phyloP scores from a whole-genome alignment of 176 grass and related monocot genomes.

The Zoysia pacifica region DNA sequence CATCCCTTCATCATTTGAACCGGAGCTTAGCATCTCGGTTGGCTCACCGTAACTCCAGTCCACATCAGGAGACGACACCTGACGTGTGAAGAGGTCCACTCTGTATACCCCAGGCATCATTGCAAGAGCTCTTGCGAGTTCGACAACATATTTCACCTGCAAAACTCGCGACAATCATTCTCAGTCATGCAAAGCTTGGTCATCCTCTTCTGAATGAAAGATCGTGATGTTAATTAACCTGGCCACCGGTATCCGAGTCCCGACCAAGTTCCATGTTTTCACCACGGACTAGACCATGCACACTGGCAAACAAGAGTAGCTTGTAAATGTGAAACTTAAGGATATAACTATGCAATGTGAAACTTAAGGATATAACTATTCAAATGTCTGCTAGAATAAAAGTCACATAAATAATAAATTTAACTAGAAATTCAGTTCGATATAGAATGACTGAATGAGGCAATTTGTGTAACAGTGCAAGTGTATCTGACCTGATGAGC shows the following conservation, averaged over 20 bases:
- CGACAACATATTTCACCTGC: conserved; percentile 95
- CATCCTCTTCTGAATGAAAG: not conserved
- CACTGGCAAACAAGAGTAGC: conserved; percentile 45
- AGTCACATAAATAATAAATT: not conserved
- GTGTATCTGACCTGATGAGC: conserved; percentile 64
- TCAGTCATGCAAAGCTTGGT: not conserved
- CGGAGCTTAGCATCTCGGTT: conserved; percentile 78
- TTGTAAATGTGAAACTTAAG: not conserved
- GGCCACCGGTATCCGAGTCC: conserved; percentile 94
- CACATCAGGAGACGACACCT: conserved; percentile 85
- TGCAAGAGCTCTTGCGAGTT: conserved; percentile 83
- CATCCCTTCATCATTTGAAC: conserved; percentile 60
- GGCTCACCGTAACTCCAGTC: conserved; percentile 99
- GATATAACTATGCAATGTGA: not conserved
- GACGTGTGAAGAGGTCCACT: conserved; percentile 93
- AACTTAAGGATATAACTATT: not conserved
- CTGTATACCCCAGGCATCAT: conserved; percentile 96
- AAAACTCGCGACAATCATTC: not conserved
- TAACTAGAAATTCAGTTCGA: not conserved
- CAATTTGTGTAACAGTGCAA: not conserved
- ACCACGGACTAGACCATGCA: conserved; percentile 88
- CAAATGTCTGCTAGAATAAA: not conserved
- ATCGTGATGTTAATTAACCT: conserved; percentile 61
- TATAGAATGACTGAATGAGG: not conserved
- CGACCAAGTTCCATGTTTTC: conserved; percentile 99